Percentiles rank a stretch among this genome's conserved stretches.
phyloP scores from a whole-genome alignment of 352 stramenopile genomes.

The Phytophthora constricta region DNA sequence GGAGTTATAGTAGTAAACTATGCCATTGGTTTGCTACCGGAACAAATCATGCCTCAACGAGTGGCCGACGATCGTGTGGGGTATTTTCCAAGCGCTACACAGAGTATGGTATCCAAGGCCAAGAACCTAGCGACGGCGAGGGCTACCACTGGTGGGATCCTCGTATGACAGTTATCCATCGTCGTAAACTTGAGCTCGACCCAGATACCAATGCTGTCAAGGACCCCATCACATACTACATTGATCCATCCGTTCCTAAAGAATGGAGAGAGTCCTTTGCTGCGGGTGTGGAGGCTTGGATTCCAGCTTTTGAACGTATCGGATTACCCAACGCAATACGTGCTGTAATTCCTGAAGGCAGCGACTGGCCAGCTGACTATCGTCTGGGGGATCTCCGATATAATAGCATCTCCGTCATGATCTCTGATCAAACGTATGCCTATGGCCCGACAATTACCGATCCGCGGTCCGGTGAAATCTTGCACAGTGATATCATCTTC shows the following conservation, averaged over 20 bases:
- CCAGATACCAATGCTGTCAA: constrained; percentile 40
- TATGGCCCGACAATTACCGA: constrained; percentile 74
- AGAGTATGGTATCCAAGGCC: constrained; percentile 55
- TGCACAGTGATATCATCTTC: constrained; percentile 88
- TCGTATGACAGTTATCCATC: constrained; percentile 73
- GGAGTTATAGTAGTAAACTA: constrained; percentile 69
- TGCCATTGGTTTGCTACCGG: constrained; percentile 74
- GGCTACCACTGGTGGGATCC: constrained; percentile 62
- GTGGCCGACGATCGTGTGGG: constrained; percentile 80
- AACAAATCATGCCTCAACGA: constrained; percentile 58
- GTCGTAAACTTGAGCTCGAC: constrained; percentile 63
- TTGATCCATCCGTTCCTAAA: constrained; percentile 80
- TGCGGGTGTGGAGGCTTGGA: constrained; percentile 77
- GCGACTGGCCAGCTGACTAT: constrained; percentile 83
- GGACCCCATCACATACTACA: constrained; percentile 78
- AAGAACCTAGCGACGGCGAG: constrained; percentile 36
- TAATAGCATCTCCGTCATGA: constrained; percentile 88
- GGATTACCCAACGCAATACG: constrained; percentile 77
- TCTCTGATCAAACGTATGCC: constrained; percentile 80
- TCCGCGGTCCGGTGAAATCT: constrained; percentile 83
- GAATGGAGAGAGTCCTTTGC: constrained; percentile 72
- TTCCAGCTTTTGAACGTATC: constrained; percentile 75
- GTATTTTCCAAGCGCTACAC: constrained; percentile 74
- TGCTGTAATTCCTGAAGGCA: constrained; percentile 67
- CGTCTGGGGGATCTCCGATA: constrained; percentile 86